phyloP scores from a whole-genome alignment of 2,329 filamentous ascomycete genomes.

The Dichotomopilus funicola region DNA sequence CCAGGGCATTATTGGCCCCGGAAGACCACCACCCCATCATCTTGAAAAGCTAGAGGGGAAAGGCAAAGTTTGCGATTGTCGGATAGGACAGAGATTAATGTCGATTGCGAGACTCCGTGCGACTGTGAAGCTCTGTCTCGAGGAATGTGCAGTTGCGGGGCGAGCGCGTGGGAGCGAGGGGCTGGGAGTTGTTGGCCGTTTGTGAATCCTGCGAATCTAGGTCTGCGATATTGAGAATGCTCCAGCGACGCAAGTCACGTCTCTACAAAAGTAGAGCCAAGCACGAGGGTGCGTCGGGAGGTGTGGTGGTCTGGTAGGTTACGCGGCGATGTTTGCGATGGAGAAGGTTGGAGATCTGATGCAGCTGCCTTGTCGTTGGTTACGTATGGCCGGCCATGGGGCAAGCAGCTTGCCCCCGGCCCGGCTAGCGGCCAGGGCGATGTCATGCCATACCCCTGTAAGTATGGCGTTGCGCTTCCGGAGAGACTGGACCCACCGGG shows the following conservation, averaged over 20 bases:
- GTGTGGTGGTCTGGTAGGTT: background rate
- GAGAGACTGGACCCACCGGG: too few species aligned
- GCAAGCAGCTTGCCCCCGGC: slow-evolving; percentile 11
- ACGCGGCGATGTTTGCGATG: slow-evolving; percentile 6
- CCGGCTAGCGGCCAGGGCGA: slow-evolving; percentile 1
- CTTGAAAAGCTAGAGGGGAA: slow-evolving; percentile 27
- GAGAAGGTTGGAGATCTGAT: slow-evolving; percentile 1
- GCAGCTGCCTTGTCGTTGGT: slow-evolving; percentile 20
- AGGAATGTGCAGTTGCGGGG: too few species aligned
- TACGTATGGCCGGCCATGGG: slow-evolving; percentile 18
- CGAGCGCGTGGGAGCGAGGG: too few species aligned
- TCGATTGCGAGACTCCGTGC: background rate
- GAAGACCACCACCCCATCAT: slow-evolving; percentile 97
- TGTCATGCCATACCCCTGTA: background rate
- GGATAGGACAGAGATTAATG: background rate
- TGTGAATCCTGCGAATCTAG: background rate
- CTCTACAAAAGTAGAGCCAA: background rate
- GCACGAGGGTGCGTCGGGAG: background rate
- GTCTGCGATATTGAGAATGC: background rate
- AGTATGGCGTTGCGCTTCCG: too few species aligned
- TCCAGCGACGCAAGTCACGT: background rate
- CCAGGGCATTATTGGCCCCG: slow-evolving; percentile 80
- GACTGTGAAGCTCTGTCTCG: too few species aligned
- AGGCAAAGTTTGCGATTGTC: background rate
- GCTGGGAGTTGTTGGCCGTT: background rate